Evolutionary conservation across 1,284 basidiomycete genomes (phyloP), one percentile per base, ranked within the genome.

Genomic region (Moesziomyces sp.): DNA sequence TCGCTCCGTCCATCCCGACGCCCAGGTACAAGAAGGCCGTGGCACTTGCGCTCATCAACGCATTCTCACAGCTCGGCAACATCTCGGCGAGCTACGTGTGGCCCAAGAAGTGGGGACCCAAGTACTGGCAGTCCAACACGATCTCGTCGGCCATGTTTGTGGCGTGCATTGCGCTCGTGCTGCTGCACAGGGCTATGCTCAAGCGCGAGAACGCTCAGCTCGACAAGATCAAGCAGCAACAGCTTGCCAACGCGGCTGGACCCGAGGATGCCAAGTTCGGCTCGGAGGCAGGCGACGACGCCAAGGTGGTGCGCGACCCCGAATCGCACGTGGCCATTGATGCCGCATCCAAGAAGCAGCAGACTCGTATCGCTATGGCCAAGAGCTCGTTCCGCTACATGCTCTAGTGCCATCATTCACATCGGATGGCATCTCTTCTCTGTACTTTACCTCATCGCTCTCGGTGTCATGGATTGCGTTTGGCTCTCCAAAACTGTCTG

Each of bases 61-160:
- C 85, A 43, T 83, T 86, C 60, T 82, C 83, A 0, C 84, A 86
- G 64, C 75, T 85, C 19, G 86, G 85, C 46, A 86, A 86, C 78
- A 84, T 86, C 48, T 79, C 83, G 21, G 85, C 85, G 38, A 57
- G 56, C 34, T 82, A 80, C 62, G 61, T 75, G 19, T 80, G 70
- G 73, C 70, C 67, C 6, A 63, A 60, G 30, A 63, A 65, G 40
- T 79, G 72, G 72, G 73, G 76, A 1, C 66, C 76, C n/a, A 55
- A 58, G 42, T 78, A 78, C 63, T 79, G 76, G 78, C 61, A 66
- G 50, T 62, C 60, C 47, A 74, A 73, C 63, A 56, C 66, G 40
- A 77, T 79, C 65, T 68, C 56, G 21, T 24, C 57, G 23, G 38
- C 52, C 46, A 71, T 63, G 57, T 70, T 77, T 40, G 46, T 74